phyloP scores from a whole-genome alignment of 2,329 filamentous ascomycete genomes.

The Thermomyces lanuginosus region DNA sequence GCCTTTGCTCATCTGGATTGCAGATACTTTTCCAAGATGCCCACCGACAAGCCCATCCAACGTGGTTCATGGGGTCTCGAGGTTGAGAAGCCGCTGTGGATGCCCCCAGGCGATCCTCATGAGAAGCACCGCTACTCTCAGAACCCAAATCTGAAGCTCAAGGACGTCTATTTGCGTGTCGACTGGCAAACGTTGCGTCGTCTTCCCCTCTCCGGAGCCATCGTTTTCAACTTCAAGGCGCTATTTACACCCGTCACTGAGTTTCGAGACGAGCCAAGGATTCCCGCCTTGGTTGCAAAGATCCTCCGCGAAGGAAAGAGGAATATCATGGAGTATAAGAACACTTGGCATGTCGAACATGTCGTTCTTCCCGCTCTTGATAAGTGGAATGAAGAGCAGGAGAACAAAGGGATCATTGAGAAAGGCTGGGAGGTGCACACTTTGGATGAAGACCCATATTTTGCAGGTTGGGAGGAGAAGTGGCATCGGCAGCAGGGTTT shows the following conservation, averaged over 20 bases:
- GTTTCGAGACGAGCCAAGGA: slow-evolving; percentile 53
- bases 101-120: slow-evolving; percentile 52
- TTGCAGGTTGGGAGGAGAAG: slow-evolving; percentile 58
- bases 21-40: slow-evolving; percentile 68
- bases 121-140: slow-evolving; percentile 45
- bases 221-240: slow-evolving; percentile 82
- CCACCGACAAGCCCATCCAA: slow-evolving; percentile 59
- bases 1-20: slow-evolving; percentile 2
- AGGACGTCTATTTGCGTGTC: slow-evolving; percentile 53
- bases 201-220: slow-evolving; percentile 55
- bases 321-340: slow-evolving; percentile 62
- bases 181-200: slow-evolving; percentile 80
- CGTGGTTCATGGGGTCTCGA: slow-evolving; percentile 74
- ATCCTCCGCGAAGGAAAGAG: slow-evolving; percentile 56
- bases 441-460: slow-evolving; percentile 60
- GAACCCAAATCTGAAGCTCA: slow-evolving; percentile 37
- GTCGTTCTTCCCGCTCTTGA: slow-evolving; percentile 50
- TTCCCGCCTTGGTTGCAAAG: slow-evolving; percentile 53
- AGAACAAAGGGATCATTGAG: slow-evolving; percentile 42
- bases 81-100: slow-evolving; percentile 56
- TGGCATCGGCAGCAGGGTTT: slow-evolving; percentile 52
- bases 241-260: slow-evolving; percentile 59
- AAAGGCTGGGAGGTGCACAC: slow-evolving; percentile 51
- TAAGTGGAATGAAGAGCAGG: slow-evolving; percentile 49
- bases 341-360: slow-evolving; percentile 64